Evolutionary conservation across 805 yeast genomes (phyloP).

Genomic region (Nakazawaea ishiwadae): DNA sequence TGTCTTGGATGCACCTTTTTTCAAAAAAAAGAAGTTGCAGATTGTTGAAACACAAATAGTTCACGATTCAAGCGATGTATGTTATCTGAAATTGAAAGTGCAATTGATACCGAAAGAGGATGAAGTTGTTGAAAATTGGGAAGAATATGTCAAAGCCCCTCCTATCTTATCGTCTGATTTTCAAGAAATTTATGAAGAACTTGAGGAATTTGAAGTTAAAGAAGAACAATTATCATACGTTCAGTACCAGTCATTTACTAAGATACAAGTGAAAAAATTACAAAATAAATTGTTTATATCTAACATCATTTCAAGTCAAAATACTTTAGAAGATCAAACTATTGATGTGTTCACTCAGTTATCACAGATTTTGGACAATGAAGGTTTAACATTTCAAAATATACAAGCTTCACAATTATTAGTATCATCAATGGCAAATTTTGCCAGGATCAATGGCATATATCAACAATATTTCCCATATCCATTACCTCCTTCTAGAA

Average conservation of each 20-base stretch:
- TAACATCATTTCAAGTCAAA: constrained; percentile 32
- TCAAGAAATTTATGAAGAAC: background rate
- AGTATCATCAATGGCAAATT: constrained; percentile 60
- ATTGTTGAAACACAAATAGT: constrained; percentile 36
- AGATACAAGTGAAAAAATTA: constrained; percentile 17
- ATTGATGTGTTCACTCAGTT: constrained; percentile 45
- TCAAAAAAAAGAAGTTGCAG: constrained; percentile 45
- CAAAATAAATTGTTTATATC: constrained; percentile 36
- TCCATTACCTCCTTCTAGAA: constrained; percentile 82
- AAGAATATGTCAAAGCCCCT: constrained; percentile 4
- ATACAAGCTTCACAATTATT: constrained; percentile 59
- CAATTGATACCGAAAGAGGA: constrained; percentile 31
- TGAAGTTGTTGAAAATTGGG: constrained; percentile 15
- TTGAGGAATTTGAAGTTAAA: background rate
- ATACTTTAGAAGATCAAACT: constrained; percentile 38
- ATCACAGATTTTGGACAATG: constrained; percentile 23
- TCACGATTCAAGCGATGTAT: constrained; percentile 63
- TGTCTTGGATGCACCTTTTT: constrained; percentile 88
- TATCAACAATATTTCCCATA: constrained; percentile 53
- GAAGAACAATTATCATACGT: too few species aligned
- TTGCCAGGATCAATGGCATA: constrained; percentile 53
- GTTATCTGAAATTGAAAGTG: constrained; percentile 56
- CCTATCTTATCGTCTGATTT: constrained; percentile 3
- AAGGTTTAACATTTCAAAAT: constrained; percentile 34
- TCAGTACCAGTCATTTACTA: background rate